phyloP scores from a whole-genome alignment of 2,329 filamentous ascomycete genomes.

The Rosellinia necatrix region DNA sequence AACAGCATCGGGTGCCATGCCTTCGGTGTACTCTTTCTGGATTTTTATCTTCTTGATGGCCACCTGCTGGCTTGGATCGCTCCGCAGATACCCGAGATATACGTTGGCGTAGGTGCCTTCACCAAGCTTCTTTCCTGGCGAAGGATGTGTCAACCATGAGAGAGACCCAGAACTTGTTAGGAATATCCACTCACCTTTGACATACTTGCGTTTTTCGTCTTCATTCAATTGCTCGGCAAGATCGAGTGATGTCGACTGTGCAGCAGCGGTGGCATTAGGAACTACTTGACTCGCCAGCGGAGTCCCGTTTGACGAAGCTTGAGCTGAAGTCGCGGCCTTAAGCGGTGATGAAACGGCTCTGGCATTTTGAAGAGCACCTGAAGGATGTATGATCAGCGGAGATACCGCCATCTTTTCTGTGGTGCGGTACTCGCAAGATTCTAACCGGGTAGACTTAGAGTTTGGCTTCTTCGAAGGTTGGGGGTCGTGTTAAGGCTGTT shows the following conservation, averaged over 20 bases:
- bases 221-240: slow-evolving; percentile 83
- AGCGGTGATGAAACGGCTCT: slow-evolving; percentile 50
- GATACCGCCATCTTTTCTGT: slow-evolving; percentile 40
- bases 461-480: too few relatives aligned
- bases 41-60: slow-evolving; percentile 95
- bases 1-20: slow-evolving; percentile 91
- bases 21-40: slow-evolving; percentile 84
- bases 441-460: too few relatives aligned
- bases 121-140: slow-evolving; percentile 81
- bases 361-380: slow-evolving; percentile 36
- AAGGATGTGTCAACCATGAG: slow-evolving; percentile 13
- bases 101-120: slow-evolving; percentile 98
- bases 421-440: too few relatives aligned
- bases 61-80: slow-evolving; percentile 73
- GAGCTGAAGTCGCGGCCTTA: slow-evolving; percentile 47
- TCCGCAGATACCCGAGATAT: slow-evolving; percentile 81
- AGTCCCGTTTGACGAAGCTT: slow-evolving; percentile 52
- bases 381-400: slow-evolving; percentile 37
- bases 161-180: not conserved
- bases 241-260: slow-evolving; percentile 50
- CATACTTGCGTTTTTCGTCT: slow-evolving; percentile 83
- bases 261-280: slow-evolving; percentile 38
- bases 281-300: slow-evolving; percentile 42
- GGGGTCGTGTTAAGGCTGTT: too few relatives aligned
- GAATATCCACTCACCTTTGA: slow-evolving; percentile 66